Conservation (phyloP, 2,329 filamentous ascomycete species). For the Lachnellula arida region DNA sequence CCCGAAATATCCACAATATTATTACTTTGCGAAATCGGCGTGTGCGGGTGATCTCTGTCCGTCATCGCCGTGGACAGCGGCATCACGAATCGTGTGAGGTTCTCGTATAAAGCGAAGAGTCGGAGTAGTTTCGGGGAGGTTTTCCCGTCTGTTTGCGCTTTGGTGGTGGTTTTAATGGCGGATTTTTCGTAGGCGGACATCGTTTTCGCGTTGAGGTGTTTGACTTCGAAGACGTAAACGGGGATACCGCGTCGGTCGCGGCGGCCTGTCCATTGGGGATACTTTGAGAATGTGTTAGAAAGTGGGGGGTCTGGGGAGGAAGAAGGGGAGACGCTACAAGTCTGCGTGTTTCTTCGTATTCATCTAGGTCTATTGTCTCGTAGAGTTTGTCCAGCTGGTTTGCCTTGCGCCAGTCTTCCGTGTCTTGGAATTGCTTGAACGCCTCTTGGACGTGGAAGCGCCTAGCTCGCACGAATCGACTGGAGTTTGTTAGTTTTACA, state of each 20-base stretch:
- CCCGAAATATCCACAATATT: slow-evolving; percentile 92
- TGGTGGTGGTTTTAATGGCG: slow-evolving; percentile 47
- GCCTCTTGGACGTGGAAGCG: slow-evolving; percentile 76
- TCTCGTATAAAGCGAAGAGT: slow-evolving; percentile 90
- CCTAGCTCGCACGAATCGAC: slow-evolving; percentile 80
- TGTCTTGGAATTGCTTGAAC: slow-evolving; percentile 78
- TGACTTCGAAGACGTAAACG: slow-evolving; percentile 85
- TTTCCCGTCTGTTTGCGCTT: slow-evolving; percentile 61
- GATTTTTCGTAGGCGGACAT: slow-evolving; percentile 73
- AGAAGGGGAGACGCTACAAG: slow-evolving; percentile 51
- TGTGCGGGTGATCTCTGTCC: slow-evolving; percentile 66
- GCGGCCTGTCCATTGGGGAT: slow-evolving; percentile 92
- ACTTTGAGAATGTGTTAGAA: slow-evolving; percentile 46
- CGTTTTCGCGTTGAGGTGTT: slow-evolving; percentile 75
- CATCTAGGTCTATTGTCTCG: slow-evolving; percentile 77
- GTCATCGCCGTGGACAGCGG: slow-evolving; percentile 75
- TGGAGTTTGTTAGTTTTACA: slow-evolving; percentile 34
- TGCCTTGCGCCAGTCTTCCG: slow-evolving; percentile 78
- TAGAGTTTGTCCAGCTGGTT: slow-evolving; percentile 78
- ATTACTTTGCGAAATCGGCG: slow-evolving; percentile 87
- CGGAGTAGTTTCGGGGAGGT: slow-evolving; percentile 73
- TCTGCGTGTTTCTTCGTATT: slow-evolving; percentile 74
- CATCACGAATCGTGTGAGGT: slow-evolving; percentile 80
- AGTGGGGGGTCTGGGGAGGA: slow-evolving; percentile 11
- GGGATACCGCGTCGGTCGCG: slow-evolving; percentile 88